These are phyloP conservation scores for Zymoseptoria brevis DNA, from an alignment of 2,329 filamentous ascomycete species.

Conservation along the genomic window DNA sequence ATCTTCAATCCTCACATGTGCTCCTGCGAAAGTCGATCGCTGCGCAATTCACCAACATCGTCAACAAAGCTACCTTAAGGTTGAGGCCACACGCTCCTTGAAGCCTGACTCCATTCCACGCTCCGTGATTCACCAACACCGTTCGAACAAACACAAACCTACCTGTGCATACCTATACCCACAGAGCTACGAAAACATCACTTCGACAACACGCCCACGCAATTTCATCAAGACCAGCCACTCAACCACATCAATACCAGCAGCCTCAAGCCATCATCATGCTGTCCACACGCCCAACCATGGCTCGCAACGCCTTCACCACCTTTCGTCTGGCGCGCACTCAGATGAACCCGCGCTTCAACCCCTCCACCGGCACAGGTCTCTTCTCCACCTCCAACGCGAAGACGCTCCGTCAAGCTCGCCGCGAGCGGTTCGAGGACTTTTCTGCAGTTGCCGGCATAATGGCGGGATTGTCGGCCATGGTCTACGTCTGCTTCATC, in stretches of 20 bases:
- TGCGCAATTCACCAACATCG: not conserved
- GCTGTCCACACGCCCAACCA: not conserved
- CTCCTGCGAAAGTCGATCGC: not conserved
- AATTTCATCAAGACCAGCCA: too few relatives aligned
- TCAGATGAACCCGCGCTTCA: not conserved
- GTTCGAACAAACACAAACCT: not conserved
- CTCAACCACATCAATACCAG: too few relatives aligned
- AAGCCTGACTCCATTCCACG: not conserved
- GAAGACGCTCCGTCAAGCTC: not conserved
- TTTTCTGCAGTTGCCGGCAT: too few relatives aligned
- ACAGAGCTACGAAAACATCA: not conserved
- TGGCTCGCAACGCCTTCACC: not conserved
- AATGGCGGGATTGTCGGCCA: too few relatives aligned
- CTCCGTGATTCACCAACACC: not conserved
- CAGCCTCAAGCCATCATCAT: not conserved
- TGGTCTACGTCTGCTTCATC: not conserved
- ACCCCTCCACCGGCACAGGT: not conserved
- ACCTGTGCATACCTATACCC: not conserved
- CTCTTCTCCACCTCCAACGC: not conserved
- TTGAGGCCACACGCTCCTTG: not conserved
- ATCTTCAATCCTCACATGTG: not conserved
- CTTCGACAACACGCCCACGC: not conserved
- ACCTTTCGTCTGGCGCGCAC: not conserved
- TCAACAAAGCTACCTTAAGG: not conserved
- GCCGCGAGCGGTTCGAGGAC: not conserved